These are phyloP conservation scores for Leccinum laetum DNA, from an alignment of 1,284 basidiomycete species.

Conservation along the genomic window DNA sequence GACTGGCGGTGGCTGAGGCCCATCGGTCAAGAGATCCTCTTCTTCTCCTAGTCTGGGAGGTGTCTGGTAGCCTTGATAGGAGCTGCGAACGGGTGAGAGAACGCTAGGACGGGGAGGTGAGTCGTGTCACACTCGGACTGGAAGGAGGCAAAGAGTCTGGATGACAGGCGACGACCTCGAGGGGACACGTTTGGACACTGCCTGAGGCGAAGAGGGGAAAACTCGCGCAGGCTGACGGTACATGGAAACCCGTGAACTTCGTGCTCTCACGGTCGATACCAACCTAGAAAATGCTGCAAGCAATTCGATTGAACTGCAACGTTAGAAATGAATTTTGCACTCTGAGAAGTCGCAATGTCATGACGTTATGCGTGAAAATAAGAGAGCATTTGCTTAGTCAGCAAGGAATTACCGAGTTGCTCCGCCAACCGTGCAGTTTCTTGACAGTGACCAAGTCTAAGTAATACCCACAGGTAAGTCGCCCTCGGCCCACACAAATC, in stretches of 20 bases:
- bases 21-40: constrained; percentile 2
- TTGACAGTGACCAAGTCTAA: constrained; percentile 12
- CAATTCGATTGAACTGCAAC: neutral
- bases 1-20: constrained; percentile 10
- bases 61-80: constrained; percentile 29
- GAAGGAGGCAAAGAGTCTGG: constrained; percentile 31
- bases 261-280: no score
- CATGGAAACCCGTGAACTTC: neutral
- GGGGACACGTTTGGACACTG: constrained; percentile 16
- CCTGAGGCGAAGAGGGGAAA: neutral
- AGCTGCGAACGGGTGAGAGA: constrained; percentile 32
- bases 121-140: constrained; percentile 24
- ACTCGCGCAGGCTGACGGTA: neutral
- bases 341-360: no score
- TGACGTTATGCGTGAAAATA: no score
- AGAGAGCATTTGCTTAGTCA: constrained; percentile 26
- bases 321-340: neutral
- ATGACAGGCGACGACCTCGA: constrained; percentile 30
- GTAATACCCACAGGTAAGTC: constrained; percentile 15
- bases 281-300: neutral
- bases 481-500: neutral
- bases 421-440: constrained; percentile 24
- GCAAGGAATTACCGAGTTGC: constrained; percentile 28
- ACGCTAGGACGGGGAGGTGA: constrained; percentile 11
- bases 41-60: constrained; percentile 31